Percentiles rank a stretch among this genome's conserved stretches.
phyloP scores from a whole-genome alignment of 441 rosid species.

The Pelargonium citronellum region DNA sequence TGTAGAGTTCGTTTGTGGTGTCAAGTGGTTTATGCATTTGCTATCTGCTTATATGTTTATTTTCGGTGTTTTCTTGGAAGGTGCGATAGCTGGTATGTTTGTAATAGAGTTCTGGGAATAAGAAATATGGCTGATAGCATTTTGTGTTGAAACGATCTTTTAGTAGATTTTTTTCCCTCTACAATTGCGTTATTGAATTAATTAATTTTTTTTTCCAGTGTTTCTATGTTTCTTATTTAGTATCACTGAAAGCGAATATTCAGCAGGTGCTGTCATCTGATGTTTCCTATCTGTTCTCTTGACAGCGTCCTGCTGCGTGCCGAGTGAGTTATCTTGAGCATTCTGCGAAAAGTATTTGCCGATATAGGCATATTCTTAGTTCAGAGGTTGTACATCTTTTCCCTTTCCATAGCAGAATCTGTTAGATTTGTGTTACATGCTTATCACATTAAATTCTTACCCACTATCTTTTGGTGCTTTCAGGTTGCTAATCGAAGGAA shows the following conservation, averaged over 20 bases:
- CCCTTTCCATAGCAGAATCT: neutral
- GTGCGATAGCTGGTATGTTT: neutral
- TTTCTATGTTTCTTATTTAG: neutral
- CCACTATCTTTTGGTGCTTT: slow-evolving; percentile 13
- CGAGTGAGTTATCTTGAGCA: slow-evolving; percentile 7
- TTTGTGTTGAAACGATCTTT: neutral
- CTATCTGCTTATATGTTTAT: no score
- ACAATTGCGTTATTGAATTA: neutral
- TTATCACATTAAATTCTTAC: neutral
- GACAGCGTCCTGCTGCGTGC: slow-evolving; percentile 10
- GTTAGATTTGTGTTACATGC: neutral
- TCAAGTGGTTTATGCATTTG: no score
- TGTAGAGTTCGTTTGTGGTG: no score
- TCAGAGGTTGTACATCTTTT: slow-evolving; percentile 44
- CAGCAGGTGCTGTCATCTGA: neutral
- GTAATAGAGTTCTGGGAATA: neutral
- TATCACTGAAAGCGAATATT: neutral
- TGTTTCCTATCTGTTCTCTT: neutral
- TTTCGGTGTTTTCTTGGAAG: no score
- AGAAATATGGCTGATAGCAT: neutral
- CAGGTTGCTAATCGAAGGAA: slow-evolving; percentile 45
- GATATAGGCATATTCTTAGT: slow-evolving; percentile 35
- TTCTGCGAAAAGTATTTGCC: slow-evolving; percentile 36
- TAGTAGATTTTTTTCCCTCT: neutral
- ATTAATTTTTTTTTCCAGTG: neutral